These are phyloP conservation scores for Hygrophoropsis aurantiaca DNA, from an alignment of 768 basidiomycete species.

Conservation along the genomic window DNA sequence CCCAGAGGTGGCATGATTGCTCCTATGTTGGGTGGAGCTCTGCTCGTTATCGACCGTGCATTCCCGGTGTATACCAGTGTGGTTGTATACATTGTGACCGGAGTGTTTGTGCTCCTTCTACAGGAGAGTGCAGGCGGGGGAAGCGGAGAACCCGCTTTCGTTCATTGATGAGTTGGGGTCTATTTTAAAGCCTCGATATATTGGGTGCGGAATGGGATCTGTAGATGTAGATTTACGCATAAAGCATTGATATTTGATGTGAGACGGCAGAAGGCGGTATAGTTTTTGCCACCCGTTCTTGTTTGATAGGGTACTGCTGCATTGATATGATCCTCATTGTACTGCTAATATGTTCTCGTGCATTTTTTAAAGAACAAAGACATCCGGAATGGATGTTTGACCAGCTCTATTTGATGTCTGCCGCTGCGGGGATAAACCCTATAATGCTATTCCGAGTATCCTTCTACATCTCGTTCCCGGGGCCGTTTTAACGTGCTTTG, in stretches of 20 bases:
- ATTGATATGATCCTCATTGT: background rate
- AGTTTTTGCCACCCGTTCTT: slow-evolving; percentile 2
- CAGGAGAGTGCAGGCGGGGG: slow-evolving; percentile 49
- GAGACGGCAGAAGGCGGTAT: slow-evolving; percentile 2
- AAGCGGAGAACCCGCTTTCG: slow-evolving; percentile 14
- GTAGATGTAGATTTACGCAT: background rate
- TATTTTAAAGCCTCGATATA: too few relatives aligned
- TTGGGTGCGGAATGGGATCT: background rate
- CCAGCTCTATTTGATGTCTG: too few relatives aligned
- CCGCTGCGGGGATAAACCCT: too few relatives aligned
- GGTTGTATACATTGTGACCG: slow-evolving; percentile 61
- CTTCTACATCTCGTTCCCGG: too few relatives aligned
- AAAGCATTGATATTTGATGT: background rate
- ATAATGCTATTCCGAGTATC: too few relatives aligned
- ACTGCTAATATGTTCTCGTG: background rate
- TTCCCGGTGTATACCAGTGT: slow-evolving; percentile 80
- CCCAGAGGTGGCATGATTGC: slow-evolving; percentile 91
- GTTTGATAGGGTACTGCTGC: slow-evolving; percentile 1
- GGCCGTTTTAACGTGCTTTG: too few relatives aligned
- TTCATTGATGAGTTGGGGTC: slow-evolving; percentile 17
- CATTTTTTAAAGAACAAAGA: background rate
- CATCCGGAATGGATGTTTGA: too few relatives aligned
- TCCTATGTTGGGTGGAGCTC: slow-evolving; percentile 71
- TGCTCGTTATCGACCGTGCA: slow-evolving; percentile 65
- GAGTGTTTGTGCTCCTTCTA: slow-evolving; percentile 59